These are phyloP conservation scores for Rhynchospora tenuis DNA, from an alignment of 176 grass and related monocot species.

Conservation along the genomic window DNA sequence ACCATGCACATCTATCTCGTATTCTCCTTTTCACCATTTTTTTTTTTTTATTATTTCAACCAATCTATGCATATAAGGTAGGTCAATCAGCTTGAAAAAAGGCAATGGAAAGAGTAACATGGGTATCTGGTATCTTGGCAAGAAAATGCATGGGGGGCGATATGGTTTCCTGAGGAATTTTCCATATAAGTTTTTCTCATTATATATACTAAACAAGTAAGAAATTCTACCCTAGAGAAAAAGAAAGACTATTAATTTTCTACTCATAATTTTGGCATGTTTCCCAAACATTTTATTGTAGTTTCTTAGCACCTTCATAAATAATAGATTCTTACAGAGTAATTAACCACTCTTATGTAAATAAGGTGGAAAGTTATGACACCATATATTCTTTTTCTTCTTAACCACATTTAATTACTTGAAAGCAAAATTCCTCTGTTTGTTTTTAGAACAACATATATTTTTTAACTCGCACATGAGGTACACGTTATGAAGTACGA, in stretches of 20 bases:
- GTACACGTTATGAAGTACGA: slow-evolving; percentile 6
- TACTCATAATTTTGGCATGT: neutral
- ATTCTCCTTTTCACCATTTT: no score
- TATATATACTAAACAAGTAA: neutral
- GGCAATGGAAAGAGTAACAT: neutral
- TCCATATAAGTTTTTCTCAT: neutral
- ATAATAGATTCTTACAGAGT: neutral
- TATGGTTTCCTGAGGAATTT: neutral
- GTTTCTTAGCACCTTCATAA: neutral
- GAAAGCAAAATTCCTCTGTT: neutral
- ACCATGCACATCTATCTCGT: no score
- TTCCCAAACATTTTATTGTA: neutral
- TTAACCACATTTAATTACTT: neutral
- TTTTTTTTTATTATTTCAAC: no score
- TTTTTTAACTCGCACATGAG: neutral
- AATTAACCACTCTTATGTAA: neutral
- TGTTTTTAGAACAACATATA: neutral
- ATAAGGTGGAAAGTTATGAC: neutral
- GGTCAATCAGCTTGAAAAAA: no score
- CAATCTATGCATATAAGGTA: no score
- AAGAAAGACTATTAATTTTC: neutral
- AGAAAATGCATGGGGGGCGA: neutral
- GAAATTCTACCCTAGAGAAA: neutral
- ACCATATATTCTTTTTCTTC: neutral
- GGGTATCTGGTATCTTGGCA: neutral